Base-by-base conservation (phyloP, 441 rosid species). In the Arabidopsis hybrid region DNA sequence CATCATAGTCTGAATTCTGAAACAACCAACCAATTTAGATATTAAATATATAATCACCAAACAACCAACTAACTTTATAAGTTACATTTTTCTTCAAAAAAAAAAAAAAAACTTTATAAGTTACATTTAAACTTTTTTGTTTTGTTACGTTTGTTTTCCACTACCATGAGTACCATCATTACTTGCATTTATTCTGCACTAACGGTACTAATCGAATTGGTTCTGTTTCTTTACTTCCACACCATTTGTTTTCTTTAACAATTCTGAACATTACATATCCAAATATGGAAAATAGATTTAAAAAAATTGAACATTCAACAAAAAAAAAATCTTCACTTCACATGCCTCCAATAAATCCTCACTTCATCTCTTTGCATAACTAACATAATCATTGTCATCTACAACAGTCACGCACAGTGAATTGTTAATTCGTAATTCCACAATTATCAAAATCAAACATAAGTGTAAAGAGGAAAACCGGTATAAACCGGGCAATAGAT, bases 1-100 rank as follows among this genome's bases (percentile, higher is more conserved):
- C n/a, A n/a, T n/a, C 38, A 42, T 13, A 13, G 7, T 13, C 29
- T 17, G 53, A 43, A 13, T 5, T 9, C 29, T 8, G 53, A 43
- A 62, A 52, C 47, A 62, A 62, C 56, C 47, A 62, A 72, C 55
- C 18, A 60, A 60, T 14, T 8, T 12, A 38, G 53, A 51, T 50
- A 61, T 42, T 26, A 26, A 26, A 26, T 26, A 26, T 26, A 26
- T 26, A 26, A 26, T 26, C 29, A 26, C 29, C 29, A 26, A 36
- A 35, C 65, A 72, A 64, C 65, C 21, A 64, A 64, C 58, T 11
- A 71, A n/a, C n/a, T n/a, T n/a, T n/a, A n/a, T n/a, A n/a, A n/a
- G n/a, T n/a, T n/a, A n/a, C n/a, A n/a, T n/a, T n/a, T n/a, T n/a
- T n/a, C n/a, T n/a, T n/a, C n/a, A n/a, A n/a, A n/a, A n/a, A n/a